Evolutionary conservation across 2,329 filamentous ascomycete species (phyloP), one percentile per base, ranked within the genome.

Genomic region (Magnaporthiopsis poae): DNA sequence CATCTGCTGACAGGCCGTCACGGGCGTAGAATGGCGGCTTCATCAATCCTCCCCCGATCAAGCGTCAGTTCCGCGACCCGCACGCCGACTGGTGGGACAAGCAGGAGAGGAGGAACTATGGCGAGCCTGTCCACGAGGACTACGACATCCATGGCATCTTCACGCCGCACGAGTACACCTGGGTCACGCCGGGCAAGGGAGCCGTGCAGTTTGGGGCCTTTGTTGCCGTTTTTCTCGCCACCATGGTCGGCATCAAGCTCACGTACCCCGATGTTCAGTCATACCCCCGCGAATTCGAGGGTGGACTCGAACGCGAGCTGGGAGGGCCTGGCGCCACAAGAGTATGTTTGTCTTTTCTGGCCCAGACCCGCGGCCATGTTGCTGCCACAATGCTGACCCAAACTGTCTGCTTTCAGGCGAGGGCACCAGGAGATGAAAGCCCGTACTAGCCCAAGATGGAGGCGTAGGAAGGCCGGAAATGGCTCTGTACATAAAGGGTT

Each of bases 11-110:
- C 27, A 12, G n/a, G 31, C 31, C 70, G 66, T 70, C 68, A 60
- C 68, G 68, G n/a, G 61, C 3, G n/a, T 76, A 93, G 90, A 96
- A 93, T 78, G 91, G 91, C 74, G 90, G 89, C 77, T 95, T 92
- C 78, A 84, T 90, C 75, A 92, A 93, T 80, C 90, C 91, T 67
- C 86, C 88, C 18, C 80, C 84, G 66, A 81, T 94, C 79, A 97
- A 96, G 84, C 90, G 94, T 72, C 89, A 92, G 78, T 90, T 92
- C 81, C 91, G 95, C 76, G 95, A 98, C 78, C 95, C 96, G 52
- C 86, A 98, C 77, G 94, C 80, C 75, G 88, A 91, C 75, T 99
- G 92, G 92, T 98, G 92, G 91, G 94, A 99, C 80, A 90, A 92
- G 78, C 95, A 99, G 81, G 95, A 98, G 79, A 89, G 93, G 76